Percentiles rank a stretch among this genome's conserved stretches.
phyloP scores from a whole-genome alignment of 371 early-diverging fungal species.

The Mucor indicus region DNA sequence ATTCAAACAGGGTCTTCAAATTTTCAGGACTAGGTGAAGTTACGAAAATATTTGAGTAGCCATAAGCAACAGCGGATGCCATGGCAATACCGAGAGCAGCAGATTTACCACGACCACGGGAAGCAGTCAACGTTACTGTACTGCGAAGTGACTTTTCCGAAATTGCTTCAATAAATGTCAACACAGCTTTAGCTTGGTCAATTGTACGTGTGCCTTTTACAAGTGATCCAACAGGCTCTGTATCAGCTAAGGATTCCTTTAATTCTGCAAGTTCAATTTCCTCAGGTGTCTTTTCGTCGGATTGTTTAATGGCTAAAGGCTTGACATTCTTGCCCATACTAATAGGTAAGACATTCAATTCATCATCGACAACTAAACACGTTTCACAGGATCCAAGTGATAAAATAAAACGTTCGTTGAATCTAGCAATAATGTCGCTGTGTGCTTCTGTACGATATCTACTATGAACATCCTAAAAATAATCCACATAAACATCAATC shows the following conservation, averaged over 20 bases:
- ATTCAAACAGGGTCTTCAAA: slow-evolving; percentile 97
- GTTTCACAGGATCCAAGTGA: slow-evolving; percentile 90
- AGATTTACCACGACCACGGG: slow-evolving; percentile 99
- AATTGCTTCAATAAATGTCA: slow-evolving; percentile 94
- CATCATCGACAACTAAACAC: slow-evolving; percentile 95
- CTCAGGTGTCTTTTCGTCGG: slow-evolving; percentile 58
- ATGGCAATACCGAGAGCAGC: slow-evolving; percentile 97
- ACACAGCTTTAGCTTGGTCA: slow-evolving; percentile 94
- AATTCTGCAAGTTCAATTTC: slow-evolving; percentile 78
- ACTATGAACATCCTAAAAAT: slow-evolving; percentile 81
- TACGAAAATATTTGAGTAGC: slow-evolving; percentile 98
- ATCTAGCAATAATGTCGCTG: slow-evolving; percentile 92
- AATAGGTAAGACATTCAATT: slow-evolving; percentile 94
- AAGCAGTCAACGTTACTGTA: slow-evolving; percentile 94
- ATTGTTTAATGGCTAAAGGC: slow-evolving; percentile 64
- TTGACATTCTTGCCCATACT: slow-evolving; percentile 90
- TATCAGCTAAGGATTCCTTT: slow-evolving; percentile 82
- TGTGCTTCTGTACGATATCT: slow-evolving; percentile 93
- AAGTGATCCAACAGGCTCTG: slow-evolving; percentile 84
- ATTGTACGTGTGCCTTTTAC: slow-evolving; percentile 78
- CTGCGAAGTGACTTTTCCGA: slow-evolving; percentile 90
- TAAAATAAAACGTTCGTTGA: slow-evolving; percentile 97
- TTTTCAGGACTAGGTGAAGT: slow-evolving; percentile 98
- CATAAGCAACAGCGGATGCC: slow-evolving; percentile 95
- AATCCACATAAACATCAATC: neutral